These are phyloP conservation scores for Polyporus tsugae DNA, from an alignment of 1,284 basidiomycete genomes.

Conservation along the genomic window DNA sequence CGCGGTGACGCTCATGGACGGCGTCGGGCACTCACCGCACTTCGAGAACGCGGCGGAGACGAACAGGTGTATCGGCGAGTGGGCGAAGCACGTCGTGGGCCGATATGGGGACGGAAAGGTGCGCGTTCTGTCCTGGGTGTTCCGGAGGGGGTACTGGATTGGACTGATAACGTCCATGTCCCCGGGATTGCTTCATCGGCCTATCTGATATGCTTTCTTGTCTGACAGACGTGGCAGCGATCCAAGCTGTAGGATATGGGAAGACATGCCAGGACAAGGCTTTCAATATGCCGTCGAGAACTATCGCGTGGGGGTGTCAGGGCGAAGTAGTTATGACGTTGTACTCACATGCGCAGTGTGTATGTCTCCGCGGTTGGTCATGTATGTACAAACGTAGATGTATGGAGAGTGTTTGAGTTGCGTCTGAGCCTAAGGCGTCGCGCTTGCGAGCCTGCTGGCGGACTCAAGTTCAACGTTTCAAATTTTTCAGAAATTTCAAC, in stretches of 20 bases:
- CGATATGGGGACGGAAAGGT: constrained; percentile 4
- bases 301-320: not conserved
- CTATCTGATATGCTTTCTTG: constrained; percentile 3
- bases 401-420: not conserved
- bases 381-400: not conserved
- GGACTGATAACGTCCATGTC: not conserved
- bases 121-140: not conserved
- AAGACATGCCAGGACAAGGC: not conserved
- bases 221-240: constrained; percentile 5
- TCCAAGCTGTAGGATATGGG: constrained; percentile 4
- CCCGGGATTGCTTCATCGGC: constrained; percentile 5
- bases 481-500: too few species aligned
- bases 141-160: not conserved
- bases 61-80: constrained; percentile 20
- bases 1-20: constrained; percentile 41
- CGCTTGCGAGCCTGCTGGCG: too few species aligned
- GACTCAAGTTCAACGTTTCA: too few species aligned
- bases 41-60: constrained; percentile 35
- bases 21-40: constrained; percentile 45
- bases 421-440: not conserved
- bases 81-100: constrained; percentile 19
- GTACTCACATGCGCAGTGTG: not conserved
- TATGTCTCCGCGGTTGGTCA: not conserved
- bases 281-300: not conserved
- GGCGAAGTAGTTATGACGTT: not conserved